phyloP scores from a whole-genome alignment of 495 filamentous ascomycete species.

The Ascobolus immersus region DNA sequence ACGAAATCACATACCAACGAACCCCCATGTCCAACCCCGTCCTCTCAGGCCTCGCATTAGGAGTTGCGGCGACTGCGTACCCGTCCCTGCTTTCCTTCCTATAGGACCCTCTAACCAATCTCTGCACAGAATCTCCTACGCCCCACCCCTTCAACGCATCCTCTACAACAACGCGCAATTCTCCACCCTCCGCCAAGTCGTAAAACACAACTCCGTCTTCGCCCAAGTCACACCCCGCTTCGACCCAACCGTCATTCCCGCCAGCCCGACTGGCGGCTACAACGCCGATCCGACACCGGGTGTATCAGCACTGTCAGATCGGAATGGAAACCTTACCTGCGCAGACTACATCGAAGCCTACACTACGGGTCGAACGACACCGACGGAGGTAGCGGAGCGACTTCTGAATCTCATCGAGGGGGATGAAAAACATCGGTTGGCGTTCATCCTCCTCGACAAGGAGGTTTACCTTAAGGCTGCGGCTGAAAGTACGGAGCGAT shows the following conservation, averaged over 20 bases:
- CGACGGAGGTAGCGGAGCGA: constrained; percentile 38
- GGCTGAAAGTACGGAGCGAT: constrained; percentile 16
- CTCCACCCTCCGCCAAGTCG: constrained; percentile 29
- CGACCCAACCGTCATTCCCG: constrained; percentile 66
- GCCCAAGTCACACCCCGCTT: constrained; percentile 31
- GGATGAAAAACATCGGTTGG: constrained; percentile 38
- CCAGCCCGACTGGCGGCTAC: constrained; percentile 11
- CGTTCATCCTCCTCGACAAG: constrained; percentile 36
- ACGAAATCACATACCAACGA: too few relatives aligned
- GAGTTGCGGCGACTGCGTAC: too few relatives aligned
- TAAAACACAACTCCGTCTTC: constrained; percentile 15
- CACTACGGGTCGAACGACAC: constrained; percentile 39
- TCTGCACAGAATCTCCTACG: constrained; percentile 29
- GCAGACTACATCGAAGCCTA: constrained; percentile 58
- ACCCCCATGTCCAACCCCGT: too few relatives aligned
- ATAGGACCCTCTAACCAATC: too few relatives aligned
- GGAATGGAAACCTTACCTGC: constrained; percentile 35
- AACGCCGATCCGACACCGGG: constrained; percentile 15
- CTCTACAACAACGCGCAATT: constrained; percentile 63
- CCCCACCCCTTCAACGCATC: constrained; percentile 29
- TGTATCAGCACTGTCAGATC: constrained; percentile 8
- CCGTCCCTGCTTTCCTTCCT: too few relatives aligned
- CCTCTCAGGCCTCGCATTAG: too few relatives aligned
- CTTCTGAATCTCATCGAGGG: constrained; percentile 44
- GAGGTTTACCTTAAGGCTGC: constrained; percentile 41